phyloP scores from a whole-genome alignment of 2,329 filamentous ascomycete species.

The Elsinoe ampelina region DNA sequence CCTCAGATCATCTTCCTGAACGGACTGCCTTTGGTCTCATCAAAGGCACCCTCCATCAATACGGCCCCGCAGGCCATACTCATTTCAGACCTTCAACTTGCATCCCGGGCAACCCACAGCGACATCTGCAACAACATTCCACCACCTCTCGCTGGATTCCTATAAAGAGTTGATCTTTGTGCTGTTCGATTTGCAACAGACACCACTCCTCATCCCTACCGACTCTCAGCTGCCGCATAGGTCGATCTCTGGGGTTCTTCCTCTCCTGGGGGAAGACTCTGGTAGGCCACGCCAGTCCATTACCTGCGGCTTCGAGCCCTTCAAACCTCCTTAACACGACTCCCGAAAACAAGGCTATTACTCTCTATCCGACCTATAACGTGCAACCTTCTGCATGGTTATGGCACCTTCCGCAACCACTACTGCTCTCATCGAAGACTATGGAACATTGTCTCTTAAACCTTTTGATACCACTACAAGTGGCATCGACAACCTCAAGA shows the following conservation, averaged over 20 bases:
- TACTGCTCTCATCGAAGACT: slow-evolving; percentile 32
- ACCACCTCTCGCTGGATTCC: slow-evolving; percentile 32
- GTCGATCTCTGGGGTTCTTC: slow-evolving; percentile 96
- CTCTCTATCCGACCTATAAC: slow-evolving; percentile 15
- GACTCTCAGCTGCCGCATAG: slow-evolving; percentile 98
- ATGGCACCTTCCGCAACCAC: slow-evolving; percentile 63
- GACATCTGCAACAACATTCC: slow-evolving; percentile 44
- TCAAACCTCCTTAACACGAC: slow-evolving; percentile 83
- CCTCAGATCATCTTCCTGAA: background rate
- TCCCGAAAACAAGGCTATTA: slow-evolving; percentile 20
- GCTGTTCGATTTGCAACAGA: slow-evolving; percentile 35
- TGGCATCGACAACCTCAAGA: slow-evolving; percentile 13
- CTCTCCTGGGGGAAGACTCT: slow-evolving; percentile 99
- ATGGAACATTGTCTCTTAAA: slow-evolving; percentile 32
- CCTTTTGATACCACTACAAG: slow-evolving; percentile 19
- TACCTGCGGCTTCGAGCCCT: slow-evolving; percentile 82
- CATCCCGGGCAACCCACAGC: slow-evolving; percentile 34
- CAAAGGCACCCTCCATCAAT: slow-evolving; percentile 34
- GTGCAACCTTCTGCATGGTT: slow-evolving; percentile 41
- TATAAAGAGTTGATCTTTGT: slow-evolving; percentile 31
- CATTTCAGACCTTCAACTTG: slow-evolving; percentile 39
- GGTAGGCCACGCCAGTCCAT: slow-evolving; percentile 86
- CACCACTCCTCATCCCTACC: slow-evolving; percentile 47
- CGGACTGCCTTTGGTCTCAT: slow-evolving; percentile 27
- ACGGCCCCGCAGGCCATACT: slow-evolving; percentile 37